Base-by-base conservation (phyloP, 345 rosid species). In the Passiflora organensis region DNA sequence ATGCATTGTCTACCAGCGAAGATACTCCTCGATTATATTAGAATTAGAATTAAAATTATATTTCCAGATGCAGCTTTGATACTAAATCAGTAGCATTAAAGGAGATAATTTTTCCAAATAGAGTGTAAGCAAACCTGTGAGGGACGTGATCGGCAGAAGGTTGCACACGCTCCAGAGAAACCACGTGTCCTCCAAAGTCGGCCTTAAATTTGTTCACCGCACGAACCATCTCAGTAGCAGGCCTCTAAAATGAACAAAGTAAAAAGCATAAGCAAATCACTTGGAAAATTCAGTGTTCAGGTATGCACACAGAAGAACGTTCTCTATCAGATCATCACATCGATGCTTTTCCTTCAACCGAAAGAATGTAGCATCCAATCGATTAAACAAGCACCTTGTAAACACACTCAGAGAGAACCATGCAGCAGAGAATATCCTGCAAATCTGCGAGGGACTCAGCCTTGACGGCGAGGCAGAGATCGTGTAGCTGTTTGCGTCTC, bases 351-450 rank as follows among this genome's bases (percentile, higher is more conserved):
- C 24, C 12, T 39, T 10, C 14, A 10, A 10, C n/a, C 5, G 13
- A 32, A 9, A 25, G 4, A 47, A 12, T 2, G 51, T 20, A 47
- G 20, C 22, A 21, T 44, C 10, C 11, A 20, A 1, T 46, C 1
- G 13, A 25, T 10, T 1, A 34, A 36, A 19, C 4, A n/a, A 16
- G 14, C 12, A 85, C 98, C 95, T 91, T 91, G 69, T 88, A 91
- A 58, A 86, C 96, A 76, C 96, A 91, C 74, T 88, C 95, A 8
- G 96, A 80, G 52, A 88, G 88, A 48, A 91, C 95, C 98, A 91
- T 86, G 82, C 95, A 91, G 59, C 98, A 88, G 71, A 91, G 87
- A 32, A 91, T 75, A 56, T 85, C 98, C 72, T 84, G 96, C 60
- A 88, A 74, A 48, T 91, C 98, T 17, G 90, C 64, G 48, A 87